These are phyloP conservation scores for Pholiota molesta DNA, from an alignment of 768 basidiomycete genomes.

Conservation along the genomic window DNA sequence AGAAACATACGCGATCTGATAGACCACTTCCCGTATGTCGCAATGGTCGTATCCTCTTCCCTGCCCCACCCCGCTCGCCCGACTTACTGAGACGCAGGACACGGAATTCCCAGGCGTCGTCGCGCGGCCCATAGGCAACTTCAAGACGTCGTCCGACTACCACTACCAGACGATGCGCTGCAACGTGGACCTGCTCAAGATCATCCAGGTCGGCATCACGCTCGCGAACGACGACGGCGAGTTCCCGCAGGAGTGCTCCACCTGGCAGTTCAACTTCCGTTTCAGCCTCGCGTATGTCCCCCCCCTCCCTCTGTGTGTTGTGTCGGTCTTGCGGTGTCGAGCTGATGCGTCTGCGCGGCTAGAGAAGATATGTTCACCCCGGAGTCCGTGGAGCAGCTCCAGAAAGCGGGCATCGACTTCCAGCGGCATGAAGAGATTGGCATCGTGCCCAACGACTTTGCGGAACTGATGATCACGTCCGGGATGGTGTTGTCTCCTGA, in stretches of 20 bases:
- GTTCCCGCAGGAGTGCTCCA: slow-evolving; percentile 85
- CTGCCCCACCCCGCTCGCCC: slow-evolving; percentile 21
- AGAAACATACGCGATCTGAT: slow-evolving; percentile 82
- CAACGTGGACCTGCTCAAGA: slow-evolving; percentile 97
- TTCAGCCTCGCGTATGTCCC: slow-evolving; percentile 73
- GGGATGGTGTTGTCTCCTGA: slow-evolving; percentile 89
- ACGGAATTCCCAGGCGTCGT: slow-evolving; percentile 99
- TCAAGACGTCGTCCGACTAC: slow-evolving; percentile 97
- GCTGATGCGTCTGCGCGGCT: slow-evolving; percentile 3
- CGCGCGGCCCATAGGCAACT: slow-evolving; percentile 93
- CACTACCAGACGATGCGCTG: slow-evolving; percentile 99
- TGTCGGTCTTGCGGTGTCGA: background rate
- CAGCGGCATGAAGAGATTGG: slow-evolving; percentile 91
- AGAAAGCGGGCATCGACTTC: slow-evolving; percentile 96
- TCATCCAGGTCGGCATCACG: slow-evolving; percentile 97
- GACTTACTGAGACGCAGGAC: slow-evolving; percentile 62
- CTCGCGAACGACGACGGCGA: slow-evolving; percentile 94
- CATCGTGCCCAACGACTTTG: slow-evolving; percentile 92
- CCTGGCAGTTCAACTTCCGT: slow-evolving; percentile 99
- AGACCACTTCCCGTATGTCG: slow-evolving; percentile 90
- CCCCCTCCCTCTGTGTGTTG: background rate
- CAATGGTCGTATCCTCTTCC: slow-evolving; percentile 69
- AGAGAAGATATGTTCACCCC: slow-evolving; percentile 99
- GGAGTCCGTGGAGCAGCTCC: slow-evolving; percentile 93
- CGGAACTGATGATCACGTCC: slow-evolving; percentile 95